phyloP scores from a whole-genome alignment of 331 rosid genomes.

The Pyrus hybrid region DNA sequence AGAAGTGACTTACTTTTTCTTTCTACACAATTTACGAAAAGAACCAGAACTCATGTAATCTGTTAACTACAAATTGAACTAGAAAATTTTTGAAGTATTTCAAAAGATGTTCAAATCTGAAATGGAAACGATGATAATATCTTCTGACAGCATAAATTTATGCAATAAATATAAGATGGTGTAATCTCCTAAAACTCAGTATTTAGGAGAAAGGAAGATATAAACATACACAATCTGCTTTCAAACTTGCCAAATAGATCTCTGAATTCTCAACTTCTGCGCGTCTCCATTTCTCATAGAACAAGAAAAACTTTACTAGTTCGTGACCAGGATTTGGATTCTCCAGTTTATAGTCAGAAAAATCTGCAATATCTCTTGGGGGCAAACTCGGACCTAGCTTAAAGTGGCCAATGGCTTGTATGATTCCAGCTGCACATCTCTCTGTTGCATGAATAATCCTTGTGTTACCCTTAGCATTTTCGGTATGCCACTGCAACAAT shows the following conservation, averaged over 20 bases:
- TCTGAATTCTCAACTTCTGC: slow-evolving; percentile 69
- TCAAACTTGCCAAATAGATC: slow-evolving; percentile 36
- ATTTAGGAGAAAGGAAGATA: slow-evolving; percentile 12
- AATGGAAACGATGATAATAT: neutral
- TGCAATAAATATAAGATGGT: neutral
- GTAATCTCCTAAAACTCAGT: neutral
- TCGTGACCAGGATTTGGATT: slow-evolving; percentile 37
- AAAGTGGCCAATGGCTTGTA: slow-evolving; percentile 88
- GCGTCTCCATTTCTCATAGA: slow-evolving; percentile 79
- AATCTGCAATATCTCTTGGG: slow-evolving; percentile 66
- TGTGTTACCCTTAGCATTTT: slow-evolving; percentile 73
- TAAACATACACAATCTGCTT: slow-evolving; percentile 51
- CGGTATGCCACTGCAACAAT: slow-evolving; percentile 81
- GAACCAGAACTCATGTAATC: neutral
- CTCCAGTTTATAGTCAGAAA: slow-evolving; percentile 18
- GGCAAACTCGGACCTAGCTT: slow-evolving; percentile 63
- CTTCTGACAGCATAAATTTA: neutral
- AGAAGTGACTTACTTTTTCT: neutral
- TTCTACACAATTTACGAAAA: neutral
- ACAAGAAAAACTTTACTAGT: slow-evolving; percentile 50
- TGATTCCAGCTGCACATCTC: slow-evolving; percentile 95
- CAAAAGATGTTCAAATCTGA: neutral
- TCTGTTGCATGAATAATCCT: slow-evolving; percentile 86
- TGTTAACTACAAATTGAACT: neutral
- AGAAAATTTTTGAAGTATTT: neutral